These are phyloP conservation scores for Hemileccinum impolitum DNA, from an alignment of 768 basidiomycete species.

Conservation along the genomic window DNA sequence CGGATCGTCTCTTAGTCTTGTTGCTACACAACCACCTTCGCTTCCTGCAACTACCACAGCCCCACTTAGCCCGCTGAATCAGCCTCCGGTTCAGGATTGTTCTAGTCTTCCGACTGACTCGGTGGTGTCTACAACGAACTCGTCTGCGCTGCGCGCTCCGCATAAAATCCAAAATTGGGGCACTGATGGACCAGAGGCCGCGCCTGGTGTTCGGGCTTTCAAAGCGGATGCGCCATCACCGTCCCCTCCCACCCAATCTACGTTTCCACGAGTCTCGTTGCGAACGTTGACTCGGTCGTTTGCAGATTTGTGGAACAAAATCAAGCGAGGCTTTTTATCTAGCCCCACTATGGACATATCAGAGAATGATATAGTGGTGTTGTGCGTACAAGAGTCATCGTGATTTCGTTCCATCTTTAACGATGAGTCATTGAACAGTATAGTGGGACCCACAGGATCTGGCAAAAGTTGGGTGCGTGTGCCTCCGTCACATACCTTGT, in stretches of 20 bases:
- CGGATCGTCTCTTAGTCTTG: too few species aligned
- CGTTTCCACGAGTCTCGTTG: too few species aligned
- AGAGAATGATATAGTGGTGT: slow-evolving; percentile 16
- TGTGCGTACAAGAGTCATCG: slow-evolving; percentile 7
- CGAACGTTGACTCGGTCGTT: too few species aligned
- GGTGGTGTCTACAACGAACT: background rate
- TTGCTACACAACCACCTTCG: too few species aligned
- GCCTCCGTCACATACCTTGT: background rate
- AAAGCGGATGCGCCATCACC: too few species aligned
- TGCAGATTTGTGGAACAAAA: background rate
- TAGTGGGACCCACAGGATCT: slow-evolving; percentile 17
- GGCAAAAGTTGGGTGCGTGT: slow-evolving; percentile 22
- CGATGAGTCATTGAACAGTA: background rate
- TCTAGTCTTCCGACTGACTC: background rate
- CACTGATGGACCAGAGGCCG: too few species aligned
- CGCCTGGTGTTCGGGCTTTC: too few species aligned
- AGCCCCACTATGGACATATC: slow-evolving; percentile 1
- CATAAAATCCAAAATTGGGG: too few species aligned
- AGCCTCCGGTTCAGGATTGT: background rate
- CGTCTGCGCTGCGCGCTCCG: too few species aligned
- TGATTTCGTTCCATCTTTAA: background rate
- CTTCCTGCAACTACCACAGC: too few species aligned
- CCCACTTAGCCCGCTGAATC: too few species aligned
- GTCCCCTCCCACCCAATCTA: too few species aligned
- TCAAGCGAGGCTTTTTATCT: background rate